Percentiles rank a stretch among this genome's conserved stretches.
These are phyloP conservation scores for Eucalyptus decipiens DNA, from an alignment of 345 rosid genomes.

Conservation along the genomic window DNA sequence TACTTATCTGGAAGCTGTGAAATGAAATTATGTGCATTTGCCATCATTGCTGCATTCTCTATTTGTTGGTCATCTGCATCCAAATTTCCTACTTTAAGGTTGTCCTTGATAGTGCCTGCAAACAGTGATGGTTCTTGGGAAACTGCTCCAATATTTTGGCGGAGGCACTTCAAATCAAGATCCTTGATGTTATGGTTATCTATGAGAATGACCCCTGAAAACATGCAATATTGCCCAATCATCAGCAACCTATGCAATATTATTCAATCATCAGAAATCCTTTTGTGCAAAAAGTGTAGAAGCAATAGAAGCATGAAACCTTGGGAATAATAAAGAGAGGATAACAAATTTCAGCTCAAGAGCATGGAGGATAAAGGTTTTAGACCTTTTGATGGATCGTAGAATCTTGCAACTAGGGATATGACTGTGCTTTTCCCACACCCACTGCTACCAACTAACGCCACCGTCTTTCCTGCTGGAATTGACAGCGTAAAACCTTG, in stretches of 20 bases:
- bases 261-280: neutral
- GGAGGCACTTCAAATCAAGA: constrained; percentile 33
- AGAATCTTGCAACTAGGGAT: constrained; percentile 48
- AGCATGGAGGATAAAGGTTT: neutral
- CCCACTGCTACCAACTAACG: constrained; percentile 54
- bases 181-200: constrained; percentile 42
- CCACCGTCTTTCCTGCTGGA: constrained; percentile 46
- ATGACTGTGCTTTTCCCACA: constrained; percentile 58
- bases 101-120: constrained; percentile 46
- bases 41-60: constrained; percentile 35
- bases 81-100: constrained; percentile 47
- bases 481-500: constrained; percentile 42
- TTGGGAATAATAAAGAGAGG: neutral
- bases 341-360: neutral
- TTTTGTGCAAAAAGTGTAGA: accelerated
- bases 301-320: neutral
- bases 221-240: neutral
- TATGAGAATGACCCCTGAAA: constrained; percentile 34
- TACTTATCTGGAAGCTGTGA: constrained; percentile 43
- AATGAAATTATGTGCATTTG: constrained; percentile 42
- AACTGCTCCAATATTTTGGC: constrained; percentile 40
- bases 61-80: constrained; percentile 34
- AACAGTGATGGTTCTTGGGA: constrained; percentile 60
- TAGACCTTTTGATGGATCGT: constrained; percentile 42
- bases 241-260: neutral